These are phyloP conservation scores for Akanthomyces lecanii DNA, from an alignment of 2,329 filamentous ascomycete species.

Conservation along the genomic window DNA sequence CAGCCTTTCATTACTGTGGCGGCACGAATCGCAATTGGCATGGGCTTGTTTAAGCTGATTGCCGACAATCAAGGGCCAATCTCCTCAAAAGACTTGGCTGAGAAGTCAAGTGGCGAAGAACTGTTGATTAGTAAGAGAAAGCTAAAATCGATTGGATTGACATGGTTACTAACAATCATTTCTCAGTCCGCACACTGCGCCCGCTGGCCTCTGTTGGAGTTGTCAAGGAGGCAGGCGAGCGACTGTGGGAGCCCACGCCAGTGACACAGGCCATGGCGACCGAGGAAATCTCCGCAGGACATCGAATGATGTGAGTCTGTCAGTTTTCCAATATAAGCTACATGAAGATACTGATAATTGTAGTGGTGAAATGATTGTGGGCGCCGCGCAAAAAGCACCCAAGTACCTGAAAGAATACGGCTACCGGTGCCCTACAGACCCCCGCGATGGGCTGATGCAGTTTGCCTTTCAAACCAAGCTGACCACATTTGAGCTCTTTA, in stretches of 20 bases:
- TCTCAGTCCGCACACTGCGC: constrained; percentile 1
- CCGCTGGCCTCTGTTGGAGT: background rate
- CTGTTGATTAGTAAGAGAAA: background rate
- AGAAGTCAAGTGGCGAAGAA: constrained; percentile 11
- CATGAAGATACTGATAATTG: background rate
- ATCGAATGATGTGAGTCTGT: constrained; percentile 8
- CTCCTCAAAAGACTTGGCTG: constrained; percentile 1
- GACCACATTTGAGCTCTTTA: constrained; percentile 2
- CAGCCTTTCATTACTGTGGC: constrained; percentile 11
- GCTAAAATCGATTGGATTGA: background rate
- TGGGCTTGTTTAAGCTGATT: constrained; percentile 12
- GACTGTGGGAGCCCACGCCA: background rate
- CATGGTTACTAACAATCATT: background rate
- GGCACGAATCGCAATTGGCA: constrained; percentile 7
- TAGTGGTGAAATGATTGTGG: constrained; percentile 13
- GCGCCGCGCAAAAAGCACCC: constrained; percentile 8
- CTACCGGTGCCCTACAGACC: constrained; percentile 1
- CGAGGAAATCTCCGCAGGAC: constrained; percentile 4
- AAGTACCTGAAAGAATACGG: constrained; percentile 5
- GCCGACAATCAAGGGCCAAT: constrained; percentile 4
- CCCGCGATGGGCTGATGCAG: constrained; percentile 3
- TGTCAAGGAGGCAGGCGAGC: constrained; percentile 5
- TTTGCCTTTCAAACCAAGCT: constrained; percentile 7
- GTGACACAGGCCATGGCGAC: constrained; percentile 15
- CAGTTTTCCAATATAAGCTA: too few species aligned